Evolutionary conservation across 768 basidiomycete species (phyloP), one percentile per base, ranked within the genome.

Genomic region (Kwoniella sp.): DNA sequence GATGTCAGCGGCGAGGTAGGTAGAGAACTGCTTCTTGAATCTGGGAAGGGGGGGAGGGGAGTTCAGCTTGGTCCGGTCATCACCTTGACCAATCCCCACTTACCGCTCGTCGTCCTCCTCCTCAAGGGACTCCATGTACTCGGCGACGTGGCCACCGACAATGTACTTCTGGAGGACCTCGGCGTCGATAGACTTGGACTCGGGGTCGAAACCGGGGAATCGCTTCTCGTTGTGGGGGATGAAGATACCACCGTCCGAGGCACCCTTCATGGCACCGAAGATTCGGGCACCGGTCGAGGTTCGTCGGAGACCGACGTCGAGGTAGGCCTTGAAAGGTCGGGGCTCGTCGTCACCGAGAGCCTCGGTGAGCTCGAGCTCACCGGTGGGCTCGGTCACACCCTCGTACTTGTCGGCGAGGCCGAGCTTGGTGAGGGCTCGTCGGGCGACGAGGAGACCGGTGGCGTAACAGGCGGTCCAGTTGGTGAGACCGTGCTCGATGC

Each of bases 401-500:
- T 92, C 83, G 73, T 98, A 99, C 79, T 95, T 98, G 77, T 98
- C 92, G 55, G 88, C 90, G 57, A 99, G 85, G 63, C 91, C 91
- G 62, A 99, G 84, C 76, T 96, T 98, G 69, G 84, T 83, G 45
- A 98, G 80, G 20, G 92, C 92, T 65, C 95, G 89, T 63, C 95
- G 91, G 56, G 95, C 92, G 69, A 80, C 83, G 36, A 99, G 85
- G 45, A 99, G 84, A 71, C 95, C 95, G 63, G 93, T 95, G 34
- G 95, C 95, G 76, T 98, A 99, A 45, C 92, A 91, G 60, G 95
- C 92, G 57, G 91, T 80, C 95, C 95, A 98, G 81, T 99, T 99
- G 53, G 93, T 98, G 44, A 99, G 81, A 77, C 95, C 95, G 76
- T 98, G 92, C 74, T 87, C 86, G 77, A 99, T 93, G 58, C 95